Base-by-base conservation (phyloP, 2,329 filamentous ascomycete genomes). In the Fusarium paranaense region DNA sequence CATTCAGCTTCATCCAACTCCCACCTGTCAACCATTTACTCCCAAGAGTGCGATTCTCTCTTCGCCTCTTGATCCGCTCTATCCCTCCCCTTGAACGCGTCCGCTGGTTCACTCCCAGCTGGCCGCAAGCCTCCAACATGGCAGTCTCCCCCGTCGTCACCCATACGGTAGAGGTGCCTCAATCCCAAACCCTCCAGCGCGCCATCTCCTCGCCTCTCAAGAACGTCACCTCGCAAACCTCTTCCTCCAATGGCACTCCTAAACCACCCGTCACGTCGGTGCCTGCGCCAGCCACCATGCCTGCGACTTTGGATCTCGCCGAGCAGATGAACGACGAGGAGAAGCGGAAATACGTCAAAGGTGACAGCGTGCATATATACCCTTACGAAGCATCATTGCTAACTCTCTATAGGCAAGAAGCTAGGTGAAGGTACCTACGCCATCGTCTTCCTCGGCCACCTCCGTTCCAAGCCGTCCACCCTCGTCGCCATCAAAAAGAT, bases 361-460 rank as follows among this genome's bases (percentile, higher is more conserved):
- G 93, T 92, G 81, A 35, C 13, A 37, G 14, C 6, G 14, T 35
- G 33, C 33, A 35, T 35, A 35, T 14, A 35, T 8, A 35, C 3
- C 6, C 6, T 35, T 35, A 14, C 33, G 13, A 35, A 35, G 16
- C 18, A 9, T 22, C 25, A 1, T n/a, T 30, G 52, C 50, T 40
- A 20, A 32, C 27, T 59, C n/a, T 27, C 1, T 0, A 75, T 2
- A 95, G 94, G 94, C 80, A 95, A 94, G 82, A 97, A 97, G 81
- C 90, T 99, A 69, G 97, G 97, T 82, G 95, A 97, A 84, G 97
- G 97, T 86, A 98, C 97, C 73, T 99, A 99, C 82, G 97, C 97
- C 81, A 92, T 97, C 79, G 97, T 99, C 79, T 98, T 95, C 86
- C 91, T 95, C 62, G 97, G 95, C 62, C 93, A 96, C 83, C 89